Base-by-base conservation (phyloP, 257 asterid species). In the Fraxinus anomala region DNA sequence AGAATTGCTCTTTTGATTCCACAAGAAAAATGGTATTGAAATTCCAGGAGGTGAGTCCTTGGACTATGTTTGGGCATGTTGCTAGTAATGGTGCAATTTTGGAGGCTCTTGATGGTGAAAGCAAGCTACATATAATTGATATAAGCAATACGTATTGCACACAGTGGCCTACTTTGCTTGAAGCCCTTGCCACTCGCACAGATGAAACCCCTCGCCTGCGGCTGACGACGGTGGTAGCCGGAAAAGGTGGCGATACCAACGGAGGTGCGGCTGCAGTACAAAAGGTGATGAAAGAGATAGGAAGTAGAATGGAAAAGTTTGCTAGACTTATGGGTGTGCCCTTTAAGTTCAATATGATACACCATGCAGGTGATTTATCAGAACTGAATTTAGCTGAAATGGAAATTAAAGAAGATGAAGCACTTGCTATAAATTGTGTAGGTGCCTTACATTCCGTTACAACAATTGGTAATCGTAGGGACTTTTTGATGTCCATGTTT, bases 291-390 rank as follows among this genome's bases (percentile, higher is more conserved):
- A 92, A 85, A 71, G 99, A 96, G 77, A 91, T 96, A 1, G 98
- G 96, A 0, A 80, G 30, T 42, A 72, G 99, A 75, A 90, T 96
- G 98, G 99, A 96, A 67, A 96, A 96, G 21, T 96, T 96, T 36
- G 99, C 98, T 0, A 80, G 99, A 39, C 92, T 96, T 7, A 96
- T 96, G 99, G 99, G 99, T 0, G 99, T 96, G 5, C 99, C 99
- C 0, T 96, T 91, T 66, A 86, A 83, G 21, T 96, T 93, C 76
- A 86, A 82, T 37, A 87, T 86, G 19, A 70, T 93, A 3, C 95
- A 92, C 78, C 99, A 96, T 65, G 76, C 65, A 5, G 98, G 98
- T 1, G 97, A 96, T 36, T 74, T 96, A 19, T 90, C 99, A 10
- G 97, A 89, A 9, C 33, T 96, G 54, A 85, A 89, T 75, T 72